These are phyloP conservation scores for Leishmania amazonensis DNA, from an alignment of 208 protist species.

Conservation along the genomic window DNA sequence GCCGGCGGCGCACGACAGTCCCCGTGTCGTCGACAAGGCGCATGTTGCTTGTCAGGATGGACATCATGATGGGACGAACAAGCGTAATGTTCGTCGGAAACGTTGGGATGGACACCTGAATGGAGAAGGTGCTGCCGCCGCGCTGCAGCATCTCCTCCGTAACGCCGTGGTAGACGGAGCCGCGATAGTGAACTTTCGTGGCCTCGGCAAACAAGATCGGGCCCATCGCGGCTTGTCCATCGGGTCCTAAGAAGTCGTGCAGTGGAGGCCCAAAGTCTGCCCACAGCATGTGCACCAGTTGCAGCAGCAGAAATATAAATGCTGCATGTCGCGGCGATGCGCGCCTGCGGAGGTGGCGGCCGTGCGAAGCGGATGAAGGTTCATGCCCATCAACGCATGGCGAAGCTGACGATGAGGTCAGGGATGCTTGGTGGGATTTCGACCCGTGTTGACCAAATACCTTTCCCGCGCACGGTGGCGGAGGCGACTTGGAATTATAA, in stretches of 20 bases:
- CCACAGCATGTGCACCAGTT: constrained; percentile 10
- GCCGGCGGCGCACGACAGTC: constrained; percentile 21
- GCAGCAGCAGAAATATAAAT: neutral
- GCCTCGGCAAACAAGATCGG: constrained; percentile 25
- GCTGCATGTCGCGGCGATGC: neutral
- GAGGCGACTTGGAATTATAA: neutral
- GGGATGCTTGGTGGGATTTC: neutral
- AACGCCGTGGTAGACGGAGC: constrained; percentile 66
- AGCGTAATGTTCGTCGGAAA: constrained; percentile 50
- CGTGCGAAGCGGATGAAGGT: too few species aligned
- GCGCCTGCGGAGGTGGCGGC: neutral
- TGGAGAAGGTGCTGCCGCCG: constrained; percentile 57
- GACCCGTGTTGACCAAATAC: neutral
- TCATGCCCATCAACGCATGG: neutral
- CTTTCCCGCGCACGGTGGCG: neutral
- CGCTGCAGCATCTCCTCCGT: constrained; percentile 38
- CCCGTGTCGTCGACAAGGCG: constrained; percentile 45
- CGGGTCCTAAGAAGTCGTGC: neutral
- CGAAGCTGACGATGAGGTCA: neutral
- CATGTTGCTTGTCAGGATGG: constrained; percentile 45
- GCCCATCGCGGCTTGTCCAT: neutral
- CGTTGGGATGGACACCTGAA: constrained; percentile 55
- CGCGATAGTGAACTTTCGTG: constrained; percentile 60
- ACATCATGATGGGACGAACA: constrained; percentile 33
- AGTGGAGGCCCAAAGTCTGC: neutral